A percentile compares a stretch with the other conserved stretches of the same genome.
phyloP scores from a whole-genome alignment of 257 asterid species.

The Echites panduratus region DNA sequence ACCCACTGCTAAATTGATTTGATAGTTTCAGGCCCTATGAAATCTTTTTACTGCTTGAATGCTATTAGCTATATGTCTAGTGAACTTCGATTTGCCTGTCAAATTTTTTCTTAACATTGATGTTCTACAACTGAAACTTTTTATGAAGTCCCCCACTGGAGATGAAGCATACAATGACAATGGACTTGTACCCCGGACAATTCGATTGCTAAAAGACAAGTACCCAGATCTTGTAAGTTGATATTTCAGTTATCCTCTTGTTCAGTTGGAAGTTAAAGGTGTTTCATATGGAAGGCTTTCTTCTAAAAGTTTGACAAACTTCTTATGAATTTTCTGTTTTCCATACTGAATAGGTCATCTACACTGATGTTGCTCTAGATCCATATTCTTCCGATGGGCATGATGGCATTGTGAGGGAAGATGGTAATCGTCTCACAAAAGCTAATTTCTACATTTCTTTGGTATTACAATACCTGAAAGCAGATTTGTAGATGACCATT shows the following conservation, averaged over 20 bases:
- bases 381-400: constrained; percentile 98
- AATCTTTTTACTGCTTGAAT: background rate
- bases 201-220: constrained; percentile 87
- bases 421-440: constrained; percentile 44
- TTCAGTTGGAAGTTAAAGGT: constrained; percentile 5
- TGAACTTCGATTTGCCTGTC: background rate
- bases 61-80: background rate
- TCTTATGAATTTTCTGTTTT: background rate
- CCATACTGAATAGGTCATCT: constrained; percentile 49
- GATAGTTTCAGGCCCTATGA: background rate
- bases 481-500: background rate
- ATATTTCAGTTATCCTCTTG: constrained; percentile 6
- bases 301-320: background rate
- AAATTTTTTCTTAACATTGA: background rate
- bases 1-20: background rate
- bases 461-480: background rate
- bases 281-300: background rate
- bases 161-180: constrained; percentile 92
- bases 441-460: constrained; percentile 1
- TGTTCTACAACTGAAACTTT: constrained; percentile 9
- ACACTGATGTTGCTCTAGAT: constrained; percentile 94
- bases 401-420: constrained; percentile 97
- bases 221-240: constrained; percentile 86
- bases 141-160: constrained; percentile 64
- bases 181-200: constrained; percentile 84